Conservation (phyloP, 257 asterid species). For the Solanum corneliomulleri region DNA sequence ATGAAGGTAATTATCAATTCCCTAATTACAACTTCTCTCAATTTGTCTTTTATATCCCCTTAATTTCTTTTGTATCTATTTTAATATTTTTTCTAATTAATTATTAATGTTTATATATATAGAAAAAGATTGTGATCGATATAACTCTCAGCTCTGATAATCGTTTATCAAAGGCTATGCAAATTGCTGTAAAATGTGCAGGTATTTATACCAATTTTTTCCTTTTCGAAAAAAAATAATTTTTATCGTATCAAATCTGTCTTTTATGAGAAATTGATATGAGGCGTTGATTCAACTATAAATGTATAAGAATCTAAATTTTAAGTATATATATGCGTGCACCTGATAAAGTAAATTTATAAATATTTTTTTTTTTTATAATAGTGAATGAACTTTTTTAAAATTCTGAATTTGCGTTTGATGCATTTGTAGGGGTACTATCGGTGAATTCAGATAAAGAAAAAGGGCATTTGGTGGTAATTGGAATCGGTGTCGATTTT, state of each 20-base stretch:
- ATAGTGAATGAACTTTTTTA: accelerated
- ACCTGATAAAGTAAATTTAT: accelerated
- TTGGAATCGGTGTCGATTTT: constrained; percentile 26
- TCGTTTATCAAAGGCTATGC: constrained; percentile 14
- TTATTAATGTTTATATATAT: not conserved
- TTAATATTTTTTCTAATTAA: not conserved
- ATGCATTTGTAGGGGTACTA: constrained; percentile 11
- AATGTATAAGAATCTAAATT: too few species aligned
- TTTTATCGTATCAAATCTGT: accelerated
- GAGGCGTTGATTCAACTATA: not conserved
- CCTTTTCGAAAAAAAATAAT: not conserved
- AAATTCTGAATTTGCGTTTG: not conserved
- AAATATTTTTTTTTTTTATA: not conserved
- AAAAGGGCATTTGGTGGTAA: constrained; percentile 12
- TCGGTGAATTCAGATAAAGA: constrained; percentile 9
- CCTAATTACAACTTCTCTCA: not conserved
- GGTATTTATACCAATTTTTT: not conserved
- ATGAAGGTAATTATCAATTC: not conserved
- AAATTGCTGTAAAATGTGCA: not conserved
- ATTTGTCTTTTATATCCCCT: not conserved
- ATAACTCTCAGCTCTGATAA: not conserved
- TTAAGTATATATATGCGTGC: not conserved
- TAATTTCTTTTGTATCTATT: too few species aligned
- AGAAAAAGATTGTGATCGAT: constrained; percentile 9
- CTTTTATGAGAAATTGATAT: not conserved